A percentile compares a stretch with the other conserved stretches of the same genome.
Evolutionary conservation across 2,329 filamentous ascomycete genomes (phyloP).

Genomic region (Malbranchea zuffiana): DNA sequence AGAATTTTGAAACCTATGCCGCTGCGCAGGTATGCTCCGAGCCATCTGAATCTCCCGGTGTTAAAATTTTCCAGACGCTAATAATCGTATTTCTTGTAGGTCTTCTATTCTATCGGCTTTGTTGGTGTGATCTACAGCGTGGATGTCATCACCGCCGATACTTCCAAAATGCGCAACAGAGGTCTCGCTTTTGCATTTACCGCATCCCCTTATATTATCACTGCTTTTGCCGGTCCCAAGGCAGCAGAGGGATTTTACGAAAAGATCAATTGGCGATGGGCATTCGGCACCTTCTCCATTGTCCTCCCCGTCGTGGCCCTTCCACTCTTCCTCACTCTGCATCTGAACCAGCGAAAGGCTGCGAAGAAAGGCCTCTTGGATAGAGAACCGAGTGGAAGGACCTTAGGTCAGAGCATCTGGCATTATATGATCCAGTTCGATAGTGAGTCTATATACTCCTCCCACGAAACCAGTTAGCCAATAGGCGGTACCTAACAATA

Average conservation of each 20-base stretch:
- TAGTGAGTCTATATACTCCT: slow-evolving; percentile 5
- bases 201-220: slow-evolving; percentile 39
- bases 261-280: slow-evolving; percentile 50
- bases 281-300: slow-evolving; percentile 51
- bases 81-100: not conserved
- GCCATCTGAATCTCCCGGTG: too few species aligned
- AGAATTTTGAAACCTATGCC: slow-evolving; percentile 47
- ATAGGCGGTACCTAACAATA: not conserved
- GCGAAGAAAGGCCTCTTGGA: slow-evolving; percentile 23
- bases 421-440: slow-evolving; percentile 19
- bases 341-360: slow-evolving; percentile 46
- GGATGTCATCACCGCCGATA: slow-evolving; percentile 51
- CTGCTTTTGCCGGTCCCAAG: slow-evolving; percentile 36
- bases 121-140: slow-evolving; percentile 46
- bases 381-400: slow-evolving; percentile 8
- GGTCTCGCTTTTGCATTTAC: slow-evolving; percentile 48
- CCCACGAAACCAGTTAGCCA: not conserved
- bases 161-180: slow-evolving; percentile 47
- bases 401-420: slow-evolving; percentile 12
- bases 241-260: slow-evolving; percentile 42
- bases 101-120: slow-evolving; percentile 46
- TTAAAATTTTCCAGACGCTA: not conserved
- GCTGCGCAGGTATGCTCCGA: slow-evolving; percentile 47
- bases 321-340: slow-evolving; percentile 46
- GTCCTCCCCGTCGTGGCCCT: slow-evolving; percentile 45